Base-by-base conservation (phyloP, 2,329 filamentous ascomycete genomes). In the Phaeosphaeriaceae sp. region DNA sequence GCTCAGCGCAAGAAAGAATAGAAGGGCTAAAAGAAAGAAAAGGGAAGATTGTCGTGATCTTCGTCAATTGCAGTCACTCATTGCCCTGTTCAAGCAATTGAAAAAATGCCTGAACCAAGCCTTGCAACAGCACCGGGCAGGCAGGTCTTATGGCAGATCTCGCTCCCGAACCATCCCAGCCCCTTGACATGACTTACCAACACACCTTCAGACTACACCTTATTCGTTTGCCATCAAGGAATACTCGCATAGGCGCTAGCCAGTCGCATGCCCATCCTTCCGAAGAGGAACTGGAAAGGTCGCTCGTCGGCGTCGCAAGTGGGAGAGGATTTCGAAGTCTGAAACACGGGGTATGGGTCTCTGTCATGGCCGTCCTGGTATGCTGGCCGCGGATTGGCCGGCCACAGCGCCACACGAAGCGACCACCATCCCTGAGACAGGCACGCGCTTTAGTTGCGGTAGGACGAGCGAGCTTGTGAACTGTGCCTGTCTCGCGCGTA, bases 41-140 rank as follows among this genome's bases (percentile, higher is more conserved):
- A 45, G 43, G 43, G 54, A 48, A 48, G 51, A 42, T 50, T 29
- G 50, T 50, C 41, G 51, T 52, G 63, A 63, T 64, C 37, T 50
- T 61, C 44, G 58, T 54, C 65, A 65, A 66, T 43, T 53, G 46
- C 62, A 55, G 64, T 58, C 47, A 55, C 52, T 66, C 63, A 67
- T 34, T 61, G 52, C 62, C 63, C 60, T 60, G 37, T 44, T n/a
- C 42, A 37, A 48, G 35, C 16, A 34, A 28, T 32, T 39, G 43
- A 38, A 42, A 50, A 38, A 48, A 34, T 46, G 26, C 18, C 40
- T n/a, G n/a, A 29, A 35, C 20, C 20, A 32, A 53, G 26, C 42
- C 43, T 42, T 47, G 18, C 32, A 29, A 36, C 16, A 6, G n/a
- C 29, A 16, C 7, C 23, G 36, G 20, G 30, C 43, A 46, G 43